phyloP scores from a whole-genome alignment of 148 eudicot species.

The Diospyros kaki region DNA sequence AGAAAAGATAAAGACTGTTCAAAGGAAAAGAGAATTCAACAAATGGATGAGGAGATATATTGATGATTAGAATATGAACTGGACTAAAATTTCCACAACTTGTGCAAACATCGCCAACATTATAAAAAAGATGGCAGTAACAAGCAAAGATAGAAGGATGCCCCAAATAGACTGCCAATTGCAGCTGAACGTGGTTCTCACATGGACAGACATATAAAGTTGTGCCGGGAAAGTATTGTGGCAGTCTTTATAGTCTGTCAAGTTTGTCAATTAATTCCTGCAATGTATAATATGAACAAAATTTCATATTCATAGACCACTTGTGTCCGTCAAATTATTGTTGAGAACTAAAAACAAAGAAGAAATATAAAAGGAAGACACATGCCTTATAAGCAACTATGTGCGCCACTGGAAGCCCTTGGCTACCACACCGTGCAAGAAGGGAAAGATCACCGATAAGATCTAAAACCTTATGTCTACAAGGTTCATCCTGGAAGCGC shows the following conservation, averaged over 20 bases:
- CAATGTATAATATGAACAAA: background rate
- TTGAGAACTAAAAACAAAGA: background rate
- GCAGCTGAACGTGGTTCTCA: background rate
- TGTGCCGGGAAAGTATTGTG: background rate
- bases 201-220: background rate
- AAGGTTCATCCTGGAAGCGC: constrained; percentile 69
- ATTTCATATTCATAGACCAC: background rate
- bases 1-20: background rate
- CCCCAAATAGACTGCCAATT: background rate
- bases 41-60: background rate
- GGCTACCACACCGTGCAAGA: constrained; percentile 73
- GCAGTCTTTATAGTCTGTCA: background rate
- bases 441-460: constrained; percentile 91
- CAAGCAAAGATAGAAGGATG: background rate
- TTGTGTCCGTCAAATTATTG: background rate
- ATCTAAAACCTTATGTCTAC: constrained; percentile 93
- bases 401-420: constrained; percentile 85
- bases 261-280: background rate
- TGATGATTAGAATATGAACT: too few relatives aligned
- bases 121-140: background rate
- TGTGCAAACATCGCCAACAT: too few relatives aligned
- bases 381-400: constrained; percentile 77
- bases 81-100: too few relatives aligned
- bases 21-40: background rate
- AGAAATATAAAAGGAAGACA: background rate